phyloP scores from a whole-genome alignment of 176 grass and related monocot species.

The Hordeum marinum region DNA sequence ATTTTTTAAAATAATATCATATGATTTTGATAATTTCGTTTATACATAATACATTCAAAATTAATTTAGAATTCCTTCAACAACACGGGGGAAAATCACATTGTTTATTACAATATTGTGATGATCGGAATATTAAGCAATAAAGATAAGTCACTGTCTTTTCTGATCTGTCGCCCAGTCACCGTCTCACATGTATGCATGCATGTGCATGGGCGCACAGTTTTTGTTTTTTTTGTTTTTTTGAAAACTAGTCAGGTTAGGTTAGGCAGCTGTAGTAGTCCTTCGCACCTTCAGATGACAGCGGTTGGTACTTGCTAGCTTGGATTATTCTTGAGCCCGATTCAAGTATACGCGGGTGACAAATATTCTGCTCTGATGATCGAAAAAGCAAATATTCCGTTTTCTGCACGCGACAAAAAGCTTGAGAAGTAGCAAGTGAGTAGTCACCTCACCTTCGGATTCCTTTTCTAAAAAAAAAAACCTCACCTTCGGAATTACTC shows the following conservation, averaged over 20 bases:
- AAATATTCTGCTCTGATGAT: background rate
- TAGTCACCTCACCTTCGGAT: background rate
- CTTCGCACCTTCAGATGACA: background rate
- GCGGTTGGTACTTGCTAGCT: background rate
- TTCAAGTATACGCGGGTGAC: background rate
- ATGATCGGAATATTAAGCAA: too few relatives aligned
- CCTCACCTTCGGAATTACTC: background rate
- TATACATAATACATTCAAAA: too few relatives aligned
- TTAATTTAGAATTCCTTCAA: too few relatives aligned
- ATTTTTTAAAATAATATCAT: too few relatives aligned
- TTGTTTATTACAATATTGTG: too few relatives aligned
- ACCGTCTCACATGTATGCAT: background rate
- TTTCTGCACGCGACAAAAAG: background rate
- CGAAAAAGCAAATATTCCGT: background rate
- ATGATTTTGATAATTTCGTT: too few relatives aligned
- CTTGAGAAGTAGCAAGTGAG: background rate
- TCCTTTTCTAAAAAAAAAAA: too few relatives aligned
- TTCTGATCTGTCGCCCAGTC: too few relatives aligned
- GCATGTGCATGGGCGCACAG: background rate
- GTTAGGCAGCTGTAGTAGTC: background rate
- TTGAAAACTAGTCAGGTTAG: background rate
- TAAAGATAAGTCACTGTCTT: too few relatives aligned
- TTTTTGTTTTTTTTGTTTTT: too few relatives aligned
- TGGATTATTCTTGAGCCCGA: background rate
- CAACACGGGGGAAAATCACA: too few relatives aligned